Evolutionary conservation across 2,329 filamentous ascomycete species (phyloP), one percentile per base, ranked within the genome.

Genomic region (Fusarium sp.): DNA sequence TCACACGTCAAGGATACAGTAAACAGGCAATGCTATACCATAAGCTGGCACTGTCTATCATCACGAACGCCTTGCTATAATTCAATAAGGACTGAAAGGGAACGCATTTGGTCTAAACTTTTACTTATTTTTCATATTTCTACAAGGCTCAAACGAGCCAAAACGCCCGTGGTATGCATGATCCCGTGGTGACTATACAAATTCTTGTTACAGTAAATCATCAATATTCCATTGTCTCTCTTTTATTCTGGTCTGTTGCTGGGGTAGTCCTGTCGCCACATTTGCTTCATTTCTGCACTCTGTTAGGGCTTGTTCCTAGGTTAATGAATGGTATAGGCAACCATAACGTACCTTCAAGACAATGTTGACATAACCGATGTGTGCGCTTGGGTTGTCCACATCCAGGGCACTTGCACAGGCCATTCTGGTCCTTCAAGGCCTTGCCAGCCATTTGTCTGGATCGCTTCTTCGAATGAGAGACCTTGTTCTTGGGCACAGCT

Each of bases 401-500:
- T 16, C 90, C 93, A 1, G 95, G 92, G 79, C 96, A 99, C 77
- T 90, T 93, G 83, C 94, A 97, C 74, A 99, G 83, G 57, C 89
- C 88, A 70, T 92, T 96, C 62, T 97, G 90, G 79, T 99, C 96
- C 83, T 97, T 93, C 75, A 99, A 82, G 46, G 91, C 95, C 84
- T 99, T 99, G 77, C 96, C 96, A 25, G 95, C 95, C 91, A 98
- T 92, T 79, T 97, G 94, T 76, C 97, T 90, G 78, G 94, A 91
- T 75, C 96, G 89, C 87, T 94, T 97, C 85, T 96, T 97, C 85
- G 93, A 93, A 81, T 99, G 94, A 44, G 95, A 98, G 34, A 94
- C 97, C 88, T 98, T 99, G 85, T 97, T 98, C 88, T 99, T 99
- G 8, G 96, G 96, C 18, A 98, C 96, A 2, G 96, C 96, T 72